These are phyloP conservation scores for Aspergillus aculeatus DNA, from an alignment of 2,329 filamentous ascomycete species.

Conservation along the genomic window DNA sequence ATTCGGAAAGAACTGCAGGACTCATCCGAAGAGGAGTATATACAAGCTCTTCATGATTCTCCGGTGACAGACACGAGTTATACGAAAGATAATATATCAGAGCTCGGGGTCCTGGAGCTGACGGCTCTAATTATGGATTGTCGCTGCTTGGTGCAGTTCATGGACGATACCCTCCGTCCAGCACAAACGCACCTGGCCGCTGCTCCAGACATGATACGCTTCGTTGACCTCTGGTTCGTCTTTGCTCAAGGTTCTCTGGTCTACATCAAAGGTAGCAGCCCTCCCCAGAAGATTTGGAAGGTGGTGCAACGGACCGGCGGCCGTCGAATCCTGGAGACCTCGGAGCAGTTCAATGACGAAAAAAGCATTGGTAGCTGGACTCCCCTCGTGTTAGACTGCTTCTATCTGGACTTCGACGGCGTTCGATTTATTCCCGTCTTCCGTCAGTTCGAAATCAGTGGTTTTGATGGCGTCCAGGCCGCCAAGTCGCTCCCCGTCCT, in stretches of 20 bases:
- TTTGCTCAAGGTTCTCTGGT: not conserved
- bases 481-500: not conserved
- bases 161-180: not conserved
- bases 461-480: not conserved
- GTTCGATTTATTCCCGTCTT: not conserved
- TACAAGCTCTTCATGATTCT: too few relatives aligned
- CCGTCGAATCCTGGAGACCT: not conserved
- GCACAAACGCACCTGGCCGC: not conserved
- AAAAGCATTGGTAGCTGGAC: not conserved
- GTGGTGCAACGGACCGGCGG: not conserved
- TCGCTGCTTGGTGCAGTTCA: not conserved
- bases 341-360: not conserved
- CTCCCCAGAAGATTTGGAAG: not conserved
- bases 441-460: not conserved
- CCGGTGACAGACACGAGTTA: too few relatives aligned
- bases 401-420: not conserved
- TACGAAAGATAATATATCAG: too few relatives aligned
- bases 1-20: too few relatives aligned
- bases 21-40: too few relatives aligned
- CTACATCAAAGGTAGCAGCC: not conserved
- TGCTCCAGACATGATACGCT: not conserved
- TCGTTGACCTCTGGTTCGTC: not conserved
- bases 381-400: not conserved
- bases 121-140: not conserved
- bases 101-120: too few relatives aligned